phyloP scores from a whole-genome alignment of 768 basidiomycete genomes.

The Leccinellum luteum region DNA sequence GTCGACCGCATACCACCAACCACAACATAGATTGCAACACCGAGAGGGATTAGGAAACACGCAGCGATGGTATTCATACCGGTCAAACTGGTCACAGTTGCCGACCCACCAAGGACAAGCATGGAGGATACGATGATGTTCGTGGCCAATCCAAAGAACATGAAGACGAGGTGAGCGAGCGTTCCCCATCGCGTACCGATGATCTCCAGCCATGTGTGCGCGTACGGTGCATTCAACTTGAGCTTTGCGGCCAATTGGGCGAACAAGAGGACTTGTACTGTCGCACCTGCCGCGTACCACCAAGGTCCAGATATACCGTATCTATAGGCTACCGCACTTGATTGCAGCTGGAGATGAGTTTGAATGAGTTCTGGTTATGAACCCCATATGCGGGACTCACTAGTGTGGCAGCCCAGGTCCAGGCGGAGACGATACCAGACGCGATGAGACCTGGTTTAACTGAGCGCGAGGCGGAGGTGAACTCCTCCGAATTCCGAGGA shows the following conservation, averaged over 20 bases:
- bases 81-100: constrained; percentile 84
- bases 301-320: constrained; percentile 84
- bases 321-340: constrained; percentile 81
- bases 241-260: constrained; percentile 89
- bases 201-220: constrained; percentile 88
- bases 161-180: constrained; percentile 76
- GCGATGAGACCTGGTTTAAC: constrained; percentile 92
- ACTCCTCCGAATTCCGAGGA: constrained; percentile 78
- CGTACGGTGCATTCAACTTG: constrained; percentile 86
- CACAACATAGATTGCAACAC: constrained; percentile 85
- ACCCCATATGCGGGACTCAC: constrained; percentile 31
- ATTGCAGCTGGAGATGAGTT: constrained; percentile 54
- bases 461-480: constrained; percentile 76
- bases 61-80: constrained; percentile 91
- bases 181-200: constrained; percentile 79
- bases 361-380: neutral
- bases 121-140: constrained; percentile 91
- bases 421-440: constrained; percentile 88
- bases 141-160: constrained; percentile 91
- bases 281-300: constrained; percentile 92
- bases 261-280: constrained; percentile 87
- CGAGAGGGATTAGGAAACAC: constrained; percentile 86
- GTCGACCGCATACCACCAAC: constrained; percentile 88
- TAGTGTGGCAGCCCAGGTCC: constrained; percentile 87
- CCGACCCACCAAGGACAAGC: constrained; percentile 77